A percentile compares a stretch with the other conserved stretches of the same genome.
Conservation (phyloP, 139 green algal species). For the Closterium sp. region DNA sequence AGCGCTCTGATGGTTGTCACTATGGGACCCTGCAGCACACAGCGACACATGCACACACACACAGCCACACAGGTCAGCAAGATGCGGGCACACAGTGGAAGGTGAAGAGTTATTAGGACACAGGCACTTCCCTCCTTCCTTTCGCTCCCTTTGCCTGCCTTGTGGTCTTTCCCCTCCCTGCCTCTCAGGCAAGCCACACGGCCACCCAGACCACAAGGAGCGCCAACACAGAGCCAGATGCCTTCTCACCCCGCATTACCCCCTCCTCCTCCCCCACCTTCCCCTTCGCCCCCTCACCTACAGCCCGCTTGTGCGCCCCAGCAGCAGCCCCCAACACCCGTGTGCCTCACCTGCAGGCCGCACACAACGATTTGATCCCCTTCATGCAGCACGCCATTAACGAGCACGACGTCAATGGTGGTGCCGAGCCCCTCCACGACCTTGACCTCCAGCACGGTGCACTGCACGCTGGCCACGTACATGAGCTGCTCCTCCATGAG, state of each 20-base stretch:
- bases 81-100: not conserved
- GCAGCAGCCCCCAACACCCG: no score
- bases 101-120: not conserved
- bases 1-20: conserved; percentile 90
- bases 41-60: not conserved
- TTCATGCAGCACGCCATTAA: conserved; percentile 85
- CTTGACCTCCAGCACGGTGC: conserved; percentile 88
- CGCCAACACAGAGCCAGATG: no score
- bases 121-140: no score
- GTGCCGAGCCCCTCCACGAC: conserved; percentile 97
- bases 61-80: no score
- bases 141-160: no score
- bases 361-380: conserved; percentile 94
- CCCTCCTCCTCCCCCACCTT: no score
- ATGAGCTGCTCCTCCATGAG: conserved; percentile 80
- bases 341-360: conserved; percentile 75
- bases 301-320: not conserved
- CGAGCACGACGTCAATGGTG: conserved; percentile 95
- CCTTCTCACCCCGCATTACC: no score
- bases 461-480: conserved; percentile 75
- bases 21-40: conserved; percentile 67
- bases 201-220: no score
- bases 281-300: no score
- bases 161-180: no score
- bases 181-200: no score